A percentile compares a stretch with the other conserved stretches of the same genome.
Evolutionary conservation across 208 protist species (phyloP).

Genomic region (Angomonas ambiguus): DNA sequence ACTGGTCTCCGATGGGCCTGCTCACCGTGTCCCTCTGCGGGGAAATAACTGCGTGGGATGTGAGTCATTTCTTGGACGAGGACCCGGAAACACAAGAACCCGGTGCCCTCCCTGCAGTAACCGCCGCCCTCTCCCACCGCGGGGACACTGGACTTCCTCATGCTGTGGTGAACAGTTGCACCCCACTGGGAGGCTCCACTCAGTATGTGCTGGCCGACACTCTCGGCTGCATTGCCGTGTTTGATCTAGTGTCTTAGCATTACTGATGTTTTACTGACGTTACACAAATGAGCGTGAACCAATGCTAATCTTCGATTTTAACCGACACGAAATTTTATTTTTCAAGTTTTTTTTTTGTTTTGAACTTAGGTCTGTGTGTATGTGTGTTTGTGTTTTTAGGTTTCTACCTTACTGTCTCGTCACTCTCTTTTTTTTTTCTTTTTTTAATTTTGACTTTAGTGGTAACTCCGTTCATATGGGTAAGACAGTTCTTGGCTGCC

Average conservation of each 20-base stretch:
- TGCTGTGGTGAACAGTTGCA: constrained; percentile 42
- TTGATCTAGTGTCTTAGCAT: constrained; percentile 7
- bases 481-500: constrained; percentile 89
- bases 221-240: not conserved
- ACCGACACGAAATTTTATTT: not conserved
- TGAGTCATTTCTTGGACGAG: constrained; percentile 33
- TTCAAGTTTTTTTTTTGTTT: constrained; percentile 5
- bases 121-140: constrained; percentile 39
- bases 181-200: constrained; percentile 2
- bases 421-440: constrained; percentile 1
- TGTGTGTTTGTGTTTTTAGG: not conserved
- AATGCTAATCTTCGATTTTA: no score
- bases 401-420: constrained; percentile 3
- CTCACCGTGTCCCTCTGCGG: constrained; percentile 72
- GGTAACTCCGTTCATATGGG: constrained; percentile 42
- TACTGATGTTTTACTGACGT: not conserved
- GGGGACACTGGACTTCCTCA: constrained; percentile 24
- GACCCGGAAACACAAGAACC: constrained; percentile 24
- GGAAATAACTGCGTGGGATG: constrained; percentile 68
- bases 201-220: not conserved
- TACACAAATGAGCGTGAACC: no score
- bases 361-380: constrained; percentile 1
- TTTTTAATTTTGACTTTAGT: constrained; percentile 14
- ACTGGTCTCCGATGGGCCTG: constrained; percentile 39
- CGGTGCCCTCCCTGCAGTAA: constrained; percentile 43